A percentile compares a stretch with the other conserved stretches of the same genome.
Conservation (phyloP, 352 stramenopile genomes). For the Globisporangium acanthophoron region DNA sequence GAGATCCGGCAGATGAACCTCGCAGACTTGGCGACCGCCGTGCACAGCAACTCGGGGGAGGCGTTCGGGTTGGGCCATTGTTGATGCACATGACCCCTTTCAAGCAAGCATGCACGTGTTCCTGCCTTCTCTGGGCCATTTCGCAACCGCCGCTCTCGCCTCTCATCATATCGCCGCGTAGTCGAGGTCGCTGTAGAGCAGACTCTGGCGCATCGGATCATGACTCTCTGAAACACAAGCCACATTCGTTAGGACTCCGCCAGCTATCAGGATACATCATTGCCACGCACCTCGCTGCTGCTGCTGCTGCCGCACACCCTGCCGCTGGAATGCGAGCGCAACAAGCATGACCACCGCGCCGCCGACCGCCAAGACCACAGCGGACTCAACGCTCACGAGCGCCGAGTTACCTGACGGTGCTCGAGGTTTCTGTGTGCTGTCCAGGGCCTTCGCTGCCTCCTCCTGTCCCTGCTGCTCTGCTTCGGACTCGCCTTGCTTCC, state of each 20-base stretch:
- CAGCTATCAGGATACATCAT: neutral
- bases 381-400: slow-evolving; percentile 1
- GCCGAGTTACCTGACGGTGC: neutral
- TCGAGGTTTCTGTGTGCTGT: neutral
- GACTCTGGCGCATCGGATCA: slow-evolving; percentile 45
- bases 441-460: neutral
- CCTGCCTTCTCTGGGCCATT: neutral
- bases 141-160: neutral
- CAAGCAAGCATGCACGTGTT: neutral
- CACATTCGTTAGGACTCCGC: too few species aligned
- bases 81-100: neutral
- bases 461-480: neutral
- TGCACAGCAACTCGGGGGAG: slow-evolving; percentile 29
- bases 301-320: neutral
- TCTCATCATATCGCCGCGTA: slow-evolving; percentile 46
- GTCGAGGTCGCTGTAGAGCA: slow-evolving; percentile 69
- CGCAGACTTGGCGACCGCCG: slow-evolving; percentile 27
- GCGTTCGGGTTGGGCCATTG: slow-evolving; percentile 28
- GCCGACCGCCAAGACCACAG: neutral
- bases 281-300: neutral
- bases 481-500: neutral
- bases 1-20: slow-evolving; percentile 25
- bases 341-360: neutral
- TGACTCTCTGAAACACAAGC: slow-evolving; percentile 3
- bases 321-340: neutral